Conservation (phyloP, 306 rosid species). For the Benincasa hispida region DNA sequence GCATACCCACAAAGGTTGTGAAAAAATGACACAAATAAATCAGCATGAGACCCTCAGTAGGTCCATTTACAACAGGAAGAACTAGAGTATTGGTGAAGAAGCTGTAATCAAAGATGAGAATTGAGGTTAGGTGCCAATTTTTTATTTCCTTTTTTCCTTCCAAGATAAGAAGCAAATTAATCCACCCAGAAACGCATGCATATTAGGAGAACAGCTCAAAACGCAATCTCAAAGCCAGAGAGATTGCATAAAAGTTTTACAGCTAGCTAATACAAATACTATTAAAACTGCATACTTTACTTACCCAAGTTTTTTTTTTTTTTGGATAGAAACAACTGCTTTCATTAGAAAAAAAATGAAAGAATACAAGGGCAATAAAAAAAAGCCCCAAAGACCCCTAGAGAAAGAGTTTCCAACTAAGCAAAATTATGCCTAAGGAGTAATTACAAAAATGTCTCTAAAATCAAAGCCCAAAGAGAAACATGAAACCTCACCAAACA, state of each 20-base stretch:
- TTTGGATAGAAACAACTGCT: too few relatives aligned
- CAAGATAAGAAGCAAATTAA: not conserved
- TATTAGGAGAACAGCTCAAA: not conserved
- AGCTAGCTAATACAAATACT: too few relatives aligned
- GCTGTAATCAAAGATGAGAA: slow-evolving; percentile 27
- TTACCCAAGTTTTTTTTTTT: not conserved
- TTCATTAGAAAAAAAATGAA: too few relatives aligned
- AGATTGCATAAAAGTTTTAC: too few relatives aligned
- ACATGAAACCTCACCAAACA: too few relatives aligned
- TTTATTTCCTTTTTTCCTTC: not conserved
- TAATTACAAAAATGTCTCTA: too few relatives aligned
- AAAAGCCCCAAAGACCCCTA: too few relatives aligned
- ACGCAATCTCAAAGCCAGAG: not conserved
- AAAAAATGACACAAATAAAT: slow-evolving; percentile 60
- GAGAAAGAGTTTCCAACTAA: too few relatives aligned
- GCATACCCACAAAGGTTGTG: slow-evolving; percentile 76
- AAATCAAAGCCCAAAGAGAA: too few relatives aligned
- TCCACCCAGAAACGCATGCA: not conserved
- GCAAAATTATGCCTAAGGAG: too few relatives aligned
- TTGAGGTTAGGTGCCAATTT: not conserved
- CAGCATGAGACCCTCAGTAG: slow-evolving; percentile 94
- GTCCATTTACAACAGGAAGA: slow-evolving; percentile 87
- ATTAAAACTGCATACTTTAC: not conserved
- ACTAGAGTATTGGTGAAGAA: slow-evolving; percentile 83
- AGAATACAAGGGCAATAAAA: too few relatives aligned